A percentile compares a stretch with the other conserved stretches of the same genome.
phyloP scores from a whole-genome alignment of 331 rosid genomes.

The Malus hybrid region DNA sequence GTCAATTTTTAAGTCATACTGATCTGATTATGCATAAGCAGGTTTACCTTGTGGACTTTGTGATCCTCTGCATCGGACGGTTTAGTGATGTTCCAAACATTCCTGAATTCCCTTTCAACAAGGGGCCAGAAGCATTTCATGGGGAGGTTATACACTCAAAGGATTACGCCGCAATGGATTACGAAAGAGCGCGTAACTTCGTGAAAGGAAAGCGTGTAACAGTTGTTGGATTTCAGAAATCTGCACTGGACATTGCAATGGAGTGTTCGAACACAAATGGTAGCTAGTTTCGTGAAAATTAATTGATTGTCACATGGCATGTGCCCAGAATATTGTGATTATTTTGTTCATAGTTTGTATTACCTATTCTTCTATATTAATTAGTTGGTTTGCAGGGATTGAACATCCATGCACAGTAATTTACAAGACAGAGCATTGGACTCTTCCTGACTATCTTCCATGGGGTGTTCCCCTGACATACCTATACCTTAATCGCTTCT shows the following conservation, averaged over 20 bases:
- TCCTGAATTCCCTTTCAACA: constrained; percentile 49
- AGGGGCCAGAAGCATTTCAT: constrained; percentile 41
- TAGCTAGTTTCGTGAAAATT: not conserved
- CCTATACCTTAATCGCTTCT: constrained; percentile 53
- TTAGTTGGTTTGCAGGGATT: constrained; percentile 26
- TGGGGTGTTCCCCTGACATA: constrained; percentile 55
- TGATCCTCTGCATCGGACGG: constrained; percentile 62
- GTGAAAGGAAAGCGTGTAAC: constrained; percentile 44
- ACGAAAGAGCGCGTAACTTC: constrained; percentile 22
- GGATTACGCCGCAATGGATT: constrained; percentile 49
- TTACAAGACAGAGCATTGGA: constrained; percentile 53
- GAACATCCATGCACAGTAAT: constrained; percentile 51
- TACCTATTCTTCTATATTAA: not conserved
- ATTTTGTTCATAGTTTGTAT: not conserved
- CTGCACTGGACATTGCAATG: constrained; percentile 54
- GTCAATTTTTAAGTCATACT: not conserved
- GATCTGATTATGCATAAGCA: not conserved
- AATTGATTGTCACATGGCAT: not conserved
- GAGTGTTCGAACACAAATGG: constrained; percentile 59
- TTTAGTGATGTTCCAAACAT: constrained; percentile 71
- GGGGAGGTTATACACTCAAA: constrained; percentile 56
- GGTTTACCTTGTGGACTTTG: constrained; percentile 46
- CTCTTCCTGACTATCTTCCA: constrained; percentile 38
- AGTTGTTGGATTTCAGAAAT: constrained; percentile 60
- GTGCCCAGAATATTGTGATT: not conserved